Percentiles rank a stretch among this genome's conserved stretches.
These are phyloP conservation scores for Coelastrella sp. DNA, from an alignment of 139 green algal species.

Conservation along the genomic window DNA sequence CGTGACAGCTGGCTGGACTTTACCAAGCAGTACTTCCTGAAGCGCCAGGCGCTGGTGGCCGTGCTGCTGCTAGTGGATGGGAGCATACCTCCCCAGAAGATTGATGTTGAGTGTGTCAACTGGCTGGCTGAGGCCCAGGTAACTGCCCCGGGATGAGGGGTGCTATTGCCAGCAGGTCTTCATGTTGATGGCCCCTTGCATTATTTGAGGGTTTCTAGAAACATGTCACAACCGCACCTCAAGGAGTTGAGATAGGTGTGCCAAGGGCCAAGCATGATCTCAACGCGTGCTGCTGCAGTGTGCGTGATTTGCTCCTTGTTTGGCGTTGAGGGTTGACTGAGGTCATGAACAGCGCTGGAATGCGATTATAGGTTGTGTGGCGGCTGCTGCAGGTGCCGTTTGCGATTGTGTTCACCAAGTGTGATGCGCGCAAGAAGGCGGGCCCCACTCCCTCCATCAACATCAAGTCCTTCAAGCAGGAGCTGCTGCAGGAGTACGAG, in stretches of 20 bases:
- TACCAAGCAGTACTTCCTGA: conserved; percentile 89
- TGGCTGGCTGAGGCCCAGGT: conserved; percentile 73
- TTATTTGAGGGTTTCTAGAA: too few relatives aligned
- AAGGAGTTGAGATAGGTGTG: too few relatives aligned
- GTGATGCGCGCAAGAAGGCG: conserved; percentile 41
- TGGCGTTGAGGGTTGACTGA: not conserved
- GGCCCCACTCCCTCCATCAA: conserved; percentile 38
- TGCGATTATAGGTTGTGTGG: not conserved
- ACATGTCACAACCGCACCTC: too few relatives aligned
- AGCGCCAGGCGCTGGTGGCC: conserved; percentile 79
- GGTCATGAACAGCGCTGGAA: not conserved
- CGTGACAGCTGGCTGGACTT: conserved; percentile 86
- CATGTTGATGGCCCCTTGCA: too few relatives aligned
- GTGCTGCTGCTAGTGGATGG: conserved; percentile 94
- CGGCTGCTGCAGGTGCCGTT: conserved; percentile 40
- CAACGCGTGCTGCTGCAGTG: not conserved
- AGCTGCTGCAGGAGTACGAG: conserved; percentile 61
- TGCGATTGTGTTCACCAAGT: conserved; percentile 47
- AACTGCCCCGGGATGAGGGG: too few relatives aligned
- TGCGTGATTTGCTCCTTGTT: not conserved
- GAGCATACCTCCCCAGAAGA: conserved; percentile 73
- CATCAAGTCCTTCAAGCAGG: conserved; percentile 38
- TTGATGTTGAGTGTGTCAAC: conserved; percentile 68
- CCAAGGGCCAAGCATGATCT: too few relatives aligned
- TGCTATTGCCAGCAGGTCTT: too few relatives aligned